Conservation (phyloP, 345 rosid species). For the Eucalyptus regnans region DNA sequence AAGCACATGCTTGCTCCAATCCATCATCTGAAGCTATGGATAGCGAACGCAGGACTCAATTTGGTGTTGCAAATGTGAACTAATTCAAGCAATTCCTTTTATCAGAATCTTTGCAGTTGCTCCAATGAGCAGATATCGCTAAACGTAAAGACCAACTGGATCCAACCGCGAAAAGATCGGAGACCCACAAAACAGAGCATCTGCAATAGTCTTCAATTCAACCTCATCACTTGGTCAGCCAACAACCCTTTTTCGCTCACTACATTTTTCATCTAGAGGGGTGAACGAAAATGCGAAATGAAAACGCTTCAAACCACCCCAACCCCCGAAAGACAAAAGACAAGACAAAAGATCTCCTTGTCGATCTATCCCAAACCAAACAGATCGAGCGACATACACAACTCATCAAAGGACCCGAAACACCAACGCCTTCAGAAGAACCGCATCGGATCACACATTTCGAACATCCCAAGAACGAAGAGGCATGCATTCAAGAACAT, state of each 20-base stretch:
- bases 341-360: neutral
- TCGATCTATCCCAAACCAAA: neutral
- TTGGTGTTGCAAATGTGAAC: neutral
- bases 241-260: neutral
- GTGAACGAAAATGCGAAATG: neutral
- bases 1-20: neutral
- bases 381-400: neutral
- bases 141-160: neutral
- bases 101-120: neutral
- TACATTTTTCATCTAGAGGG: neutral
- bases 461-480: neutral
- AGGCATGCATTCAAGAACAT: neutral
- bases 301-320: neutral
- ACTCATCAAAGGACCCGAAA: neutral
- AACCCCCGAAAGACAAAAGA: neutral
- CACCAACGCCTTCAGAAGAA: neutral
- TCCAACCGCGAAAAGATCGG: neutral
- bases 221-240: neutral
- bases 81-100: neutral
- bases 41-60: neutral
- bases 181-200: neutral
- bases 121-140: neutral
- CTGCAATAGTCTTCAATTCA: neutral
- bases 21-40: neutral
- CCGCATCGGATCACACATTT: neutral